Conservation (phyloP, 1,284 basidiomycete species). For the Malassezia arunalokei region DNA sequence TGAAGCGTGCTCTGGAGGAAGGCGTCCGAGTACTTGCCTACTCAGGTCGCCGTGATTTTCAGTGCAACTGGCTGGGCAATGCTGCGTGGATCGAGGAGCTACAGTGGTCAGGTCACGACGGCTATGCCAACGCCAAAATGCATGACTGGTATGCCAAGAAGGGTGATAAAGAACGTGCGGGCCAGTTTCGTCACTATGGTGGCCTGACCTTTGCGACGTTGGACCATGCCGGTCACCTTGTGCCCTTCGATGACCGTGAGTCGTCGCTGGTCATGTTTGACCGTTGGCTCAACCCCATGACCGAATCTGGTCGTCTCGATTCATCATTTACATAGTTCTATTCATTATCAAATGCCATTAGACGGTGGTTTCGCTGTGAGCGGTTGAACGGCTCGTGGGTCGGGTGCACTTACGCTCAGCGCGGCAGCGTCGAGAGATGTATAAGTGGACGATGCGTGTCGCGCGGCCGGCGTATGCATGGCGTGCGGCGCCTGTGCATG, state of each 20-base stretch:
- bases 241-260: slow-evolving; percentile 35
- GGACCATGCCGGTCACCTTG: slow-evolving; percentile 40
- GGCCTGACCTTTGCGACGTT: slow-evolving; percentile 34
- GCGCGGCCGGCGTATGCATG: not conserved
- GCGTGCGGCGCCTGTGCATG: slow-evolving; percentile 18
- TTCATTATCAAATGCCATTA: not conserved
- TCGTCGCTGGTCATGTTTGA: slow-evolving; percentile 33
- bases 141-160: slow-evolving; percentile 23
- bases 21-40: slow-evolving; percentile 35
- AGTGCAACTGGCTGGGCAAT: slow-evolving; percentile 42
- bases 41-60: slow-evolving; percentile 34
- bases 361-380: not conserved
- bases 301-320: slow-evolving; percentile 5
- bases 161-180: slow-evolving; percentile 16
- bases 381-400: not conserved
- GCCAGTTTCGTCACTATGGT: slow-evolving; percentile 23
- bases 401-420: slow-evolving; percentile 30
- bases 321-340: not conserved
- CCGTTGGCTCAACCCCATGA: slow-evolving; percentile 28
- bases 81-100: slow-evolving; percentile 30
- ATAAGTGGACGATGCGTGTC: not conserved
- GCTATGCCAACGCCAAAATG: slow-evolving; percentile 21
- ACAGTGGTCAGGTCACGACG: slow-evolving; percentile 25
- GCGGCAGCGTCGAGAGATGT: slow-evolving; percentile 29
- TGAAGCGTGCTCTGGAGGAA: slow-evolving; percentile 22